Conservation (phyloP, 139 green algal species). For the Chlorokybus atmophyticus region DNA sequence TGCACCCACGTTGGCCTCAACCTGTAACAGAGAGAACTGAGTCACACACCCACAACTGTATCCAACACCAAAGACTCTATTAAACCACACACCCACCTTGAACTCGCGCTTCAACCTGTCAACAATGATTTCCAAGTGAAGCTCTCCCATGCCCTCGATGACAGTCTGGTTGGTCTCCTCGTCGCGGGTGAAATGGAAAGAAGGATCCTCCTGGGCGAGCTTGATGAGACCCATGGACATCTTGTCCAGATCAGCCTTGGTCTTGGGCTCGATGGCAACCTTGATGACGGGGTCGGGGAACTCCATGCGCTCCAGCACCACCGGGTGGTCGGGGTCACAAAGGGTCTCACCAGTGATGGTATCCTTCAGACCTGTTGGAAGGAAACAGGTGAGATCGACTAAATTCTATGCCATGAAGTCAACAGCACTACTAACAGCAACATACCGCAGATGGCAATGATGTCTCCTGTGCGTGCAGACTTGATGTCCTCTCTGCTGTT, state of each 20-base stretch:
- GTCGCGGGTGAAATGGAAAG: conserved; percentile 85
- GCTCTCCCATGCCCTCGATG: conserved; percentile 98
- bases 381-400: background rate
- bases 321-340: conserved; percentile 74
- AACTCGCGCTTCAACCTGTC: conserved; percentile 92
- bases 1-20: conserved; percentile 25
- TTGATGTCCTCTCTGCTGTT: conserved; percentile 95
- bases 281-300: conserved; percentile 99
- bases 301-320: conserved; percentile 98
- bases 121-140: conserved; percentile 98
- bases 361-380: conserved; percentile 49
- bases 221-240: conserved; percentile 90
- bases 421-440: conserved; percentile 8
- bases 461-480: conserved; percentile 76
- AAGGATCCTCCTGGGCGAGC: conserved; percentile 94
- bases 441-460: conserved; percentile 86
- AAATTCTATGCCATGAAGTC: background rate
- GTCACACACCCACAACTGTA: background rate
- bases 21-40: conserved; percentile 8
- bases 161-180: conserved; percentile 90
- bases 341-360: conserved; percentile 90
- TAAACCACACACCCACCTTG: conserved; percentile 49
- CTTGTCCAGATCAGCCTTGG: conserved; percentile 92
- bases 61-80: background rate
- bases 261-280: conserved; percentile 94